Base-by-base conservation (phyloP, 2,329 filamentous ascomycete species). In the Colletotrichum kahawae region DNA sequence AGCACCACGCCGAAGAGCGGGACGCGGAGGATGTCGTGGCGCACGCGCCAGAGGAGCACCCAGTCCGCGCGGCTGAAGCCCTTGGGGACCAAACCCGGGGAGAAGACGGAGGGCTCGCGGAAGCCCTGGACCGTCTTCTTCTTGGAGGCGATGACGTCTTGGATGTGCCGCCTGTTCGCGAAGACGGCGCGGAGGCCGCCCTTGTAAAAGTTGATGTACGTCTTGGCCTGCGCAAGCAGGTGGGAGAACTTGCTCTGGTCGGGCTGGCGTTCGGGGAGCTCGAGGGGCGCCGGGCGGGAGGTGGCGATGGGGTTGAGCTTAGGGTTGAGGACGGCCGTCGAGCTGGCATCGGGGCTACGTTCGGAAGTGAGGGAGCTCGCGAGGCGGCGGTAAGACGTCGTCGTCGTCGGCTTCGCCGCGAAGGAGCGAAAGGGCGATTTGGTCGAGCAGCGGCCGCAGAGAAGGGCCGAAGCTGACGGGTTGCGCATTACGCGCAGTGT, bases 191-290 rank as follows among this genome's bases (percentile, higher is more conserved):
- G 92, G 36, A 98, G 85, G 21, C 96, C 96, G 1, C 91, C 89
- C 85, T 97, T 98, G 91, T 98, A 98, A 90, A 98, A 98, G 43
- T 84, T 84, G 12, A 94, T 83, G 84, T 98, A 98, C 67, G 94
- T 92, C 82, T 94, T 93, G 77, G 95, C 96, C 33, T 93, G 85
- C 57, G 85, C 82, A 80, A 91, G 90, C 21, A 80, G 80, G 48
- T 83, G 80, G 70, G 84, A 83, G 70, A 90, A 81, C 24, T 85
- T 81, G 33, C 85, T 85, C 34, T 89, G 82, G 9, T 84, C 80
- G 24, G 87, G 81, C 21, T 87, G 82, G 68, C 91, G 89, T 7
- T 83, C 82, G 8, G 95, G 95, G 4, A 95, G 86, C 57, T 87
- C 82, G 76, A 98, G 88, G 0, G 90, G 88, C 1, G 95, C 92